These are phyloP conservation scores for Quercus agrifolia DNA, from an alignment of 306 rosid genomes.

Conservation along the genomic window DNA sequence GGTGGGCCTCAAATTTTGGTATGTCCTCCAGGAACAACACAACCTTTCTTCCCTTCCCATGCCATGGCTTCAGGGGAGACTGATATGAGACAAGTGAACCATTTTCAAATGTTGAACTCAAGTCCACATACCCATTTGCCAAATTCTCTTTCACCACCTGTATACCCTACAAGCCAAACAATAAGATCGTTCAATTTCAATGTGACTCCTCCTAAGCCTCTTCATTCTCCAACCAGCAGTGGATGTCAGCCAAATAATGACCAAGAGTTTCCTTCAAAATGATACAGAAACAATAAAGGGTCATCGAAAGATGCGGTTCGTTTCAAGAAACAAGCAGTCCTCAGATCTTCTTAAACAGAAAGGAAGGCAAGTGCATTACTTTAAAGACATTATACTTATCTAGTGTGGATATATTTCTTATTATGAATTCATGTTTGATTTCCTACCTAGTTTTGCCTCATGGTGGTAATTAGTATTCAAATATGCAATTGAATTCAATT, in stretches of 20 bases:
- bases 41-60: slow-evolving; percentile 30
- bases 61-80: slow-evolving; percentile 28
- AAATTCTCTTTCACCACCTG: slow-evolving; percentile 18
- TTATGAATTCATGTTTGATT: background rate
- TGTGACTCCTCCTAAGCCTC: slow-evolving; percentile 41
- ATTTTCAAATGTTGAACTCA: slow-evolving; percentile 43
- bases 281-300: slow-evolving; percentile 20
- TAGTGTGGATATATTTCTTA: slow-evolving; percentile 16
- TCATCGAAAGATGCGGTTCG: background rate
- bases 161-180: slow-evolving; percentile 36
- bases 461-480: background rate
- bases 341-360: background rate
- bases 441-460: slow-evolving; percentile 2
- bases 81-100: slow-evolving; percentile 49
- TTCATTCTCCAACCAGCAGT: slow-evolving; percentile 22
- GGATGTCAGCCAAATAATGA: slow-evolving; percentile 39
- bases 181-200: slow-evolving; percentile 49
- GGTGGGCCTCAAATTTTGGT: slow-evolving; percentile 48
- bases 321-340: background rate
- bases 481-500: background rate
- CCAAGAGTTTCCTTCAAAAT: slow-evolving; percentile 40
- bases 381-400: slow-evolving; percentile 8
- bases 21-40: slow-evolving; percentile 42
- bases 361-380: background rate
- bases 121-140: slow-evolving; percentile 22